Conservation (phyloP, 2,329 filamentous ascomycete genomes). For the Paecilomyces dactylethromorphus region DNA sequence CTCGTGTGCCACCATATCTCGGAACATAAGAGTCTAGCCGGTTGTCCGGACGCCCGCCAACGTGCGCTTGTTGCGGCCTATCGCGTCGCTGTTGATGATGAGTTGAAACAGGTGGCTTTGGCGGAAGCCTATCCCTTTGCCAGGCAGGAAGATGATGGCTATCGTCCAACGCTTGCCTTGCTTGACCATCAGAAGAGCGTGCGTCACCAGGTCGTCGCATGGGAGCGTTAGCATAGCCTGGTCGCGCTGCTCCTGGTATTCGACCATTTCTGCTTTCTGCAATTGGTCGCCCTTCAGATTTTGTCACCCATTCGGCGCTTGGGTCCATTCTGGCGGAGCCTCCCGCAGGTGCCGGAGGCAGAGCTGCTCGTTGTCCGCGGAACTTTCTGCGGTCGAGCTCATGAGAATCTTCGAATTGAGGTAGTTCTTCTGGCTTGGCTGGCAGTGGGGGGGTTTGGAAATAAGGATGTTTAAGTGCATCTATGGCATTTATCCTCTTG, state of each 20-base stretch:
- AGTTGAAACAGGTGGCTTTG: conserved; percentile 27
- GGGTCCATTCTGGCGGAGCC: conserved; percentile 74
- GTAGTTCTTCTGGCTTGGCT: conserved; percentile 77
- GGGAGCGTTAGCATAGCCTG: conserved; percentile 19
- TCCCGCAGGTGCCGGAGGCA: conserved; percentile 86
- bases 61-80: conserved; percentile 17
- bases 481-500: conserved; percentile 82
- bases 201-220: conserved; percentile 20
- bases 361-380: conserved; percentile 72
- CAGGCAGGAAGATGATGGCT: conserved; percentile 16
- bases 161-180: conserved; percentile 15
- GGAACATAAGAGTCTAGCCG: conserved; percentile 32
- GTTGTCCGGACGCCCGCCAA: conserved; percentile 16
- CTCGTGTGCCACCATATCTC: conserved; percentile 20
- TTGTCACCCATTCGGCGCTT: conserved; percentile 47
- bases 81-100: conserved; percentile 27
- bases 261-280: conserved; percentile 26
- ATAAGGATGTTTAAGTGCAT: conserved; percentile 87
- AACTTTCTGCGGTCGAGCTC: conserved; percentile 92
- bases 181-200: conserved; percentile 13
- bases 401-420: conserved; percentile 87
- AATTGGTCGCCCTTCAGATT: conserved; percentile 23
- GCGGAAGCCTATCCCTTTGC: conserved; percentile 28
- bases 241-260: conserved; percentile 27
- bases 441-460: conserved; percentile 76